Conservation (phyloP, 768 basidiomycete species). For the Tulasnella sp. region DNA sequence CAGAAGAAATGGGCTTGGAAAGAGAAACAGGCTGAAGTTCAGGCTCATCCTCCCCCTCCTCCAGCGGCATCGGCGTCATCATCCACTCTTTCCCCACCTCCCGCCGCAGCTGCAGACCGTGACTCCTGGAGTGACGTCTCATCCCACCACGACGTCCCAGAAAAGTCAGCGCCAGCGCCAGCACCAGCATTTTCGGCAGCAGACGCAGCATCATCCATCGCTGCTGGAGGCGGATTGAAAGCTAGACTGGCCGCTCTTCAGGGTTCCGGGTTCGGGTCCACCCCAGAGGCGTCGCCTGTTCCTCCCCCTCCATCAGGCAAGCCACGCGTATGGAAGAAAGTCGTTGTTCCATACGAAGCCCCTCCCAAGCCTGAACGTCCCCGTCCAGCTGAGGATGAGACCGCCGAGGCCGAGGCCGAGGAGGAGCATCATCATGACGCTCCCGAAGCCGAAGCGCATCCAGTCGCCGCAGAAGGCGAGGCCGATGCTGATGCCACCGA, state of each 20-base stretch:
- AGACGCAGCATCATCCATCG: slow-evolving; percentile 19
- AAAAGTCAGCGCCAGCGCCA: background rate
- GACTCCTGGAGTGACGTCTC: slow-evolving; percentile 11
- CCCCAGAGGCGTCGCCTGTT: slow-evolving; percentile 43
- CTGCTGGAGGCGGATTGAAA: slow-evolving; percentile 67
- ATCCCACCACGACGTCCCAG: slow-evolving; percentile 6
- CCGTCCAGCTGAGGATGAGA: slow-evolving; percentile 3
- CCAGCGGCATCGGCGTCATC: slow-evolving; percentile 13
- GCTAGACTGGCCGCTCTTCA: slow-evolving; percentile 95
- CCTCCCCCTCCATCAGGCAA: slow-evolving; percentile 52
- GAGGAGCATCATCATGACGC: slow-evolving; percentile 6
- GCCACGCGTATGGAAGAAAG: slow-evolving; percentile 80
- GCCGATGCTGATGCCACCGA: slow-evolving; percentile 22
- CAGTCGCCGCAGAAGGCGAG: slow-evolving; percentile 14
- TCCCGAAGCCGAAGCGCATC: background rate
- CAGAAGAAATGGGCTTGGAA: slow-evolving; percentile 46
- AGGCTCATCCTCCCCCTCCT: slow-evolving; percentile 15
- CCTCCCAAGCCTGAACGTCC: slow-evolving; percentile 35
- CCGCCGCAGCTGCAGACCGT: background rate
- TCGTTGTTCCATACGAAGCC: slow-evolving; percentile 47
- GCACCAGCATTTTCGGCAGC: slow-evolving; percentile 20
- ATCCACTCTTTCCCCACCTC: background rate
- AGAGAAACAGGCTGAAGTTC: slow-evolving; percentile 27
- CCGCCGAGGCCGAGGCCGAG: slow-evolving; percentile 23
- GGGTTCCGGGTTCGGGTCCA: slow-evolving; percentile 71